phyloP scores from a whole-genome alignment of 768 basidiomycete species.

The Mrakia gelida region DNA sequence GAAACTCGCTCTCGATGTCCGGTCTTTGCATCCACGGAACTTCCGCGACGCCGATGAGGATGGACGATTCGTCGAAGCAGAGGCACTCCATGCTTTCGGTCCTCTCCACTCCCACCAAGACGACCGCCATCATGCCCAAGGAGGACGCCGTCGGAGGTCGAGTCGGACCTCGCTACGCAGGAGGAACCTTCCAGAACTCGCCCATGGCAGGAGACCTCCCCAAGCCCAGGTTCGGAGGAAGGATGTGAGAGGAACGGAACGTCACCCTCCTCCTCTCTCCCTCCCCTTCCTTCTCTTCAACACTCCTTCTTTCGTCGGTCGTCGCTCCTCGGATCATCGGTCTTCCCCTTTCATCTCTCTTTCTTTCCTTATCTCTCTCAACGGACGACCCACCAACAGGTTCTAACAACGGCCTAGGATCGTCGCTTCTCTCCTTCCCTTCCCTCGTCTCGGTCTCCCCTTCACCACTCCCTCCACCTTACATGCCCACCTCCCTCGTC shows the following conservation, averaged over 20 bases:
- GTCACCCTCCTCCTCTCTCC: neutral
- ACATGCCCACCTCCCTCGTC: neutral
- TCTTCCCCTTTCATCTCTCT: neutral
- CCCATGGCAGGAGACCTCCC: constrained; percentile 23
- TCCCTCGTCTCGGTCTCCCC: neutral
- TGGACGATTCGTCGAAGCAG: neutral
- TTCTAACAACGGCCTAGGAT: constrained; percentile 5
- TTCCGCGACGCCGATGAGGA: neutral
- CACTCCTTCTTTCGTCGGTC: neutral
- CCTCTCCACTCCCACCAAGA: constrained; percentile 1
- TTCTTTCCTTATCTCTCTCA: neutral
- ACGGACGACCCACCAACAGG: neutral
- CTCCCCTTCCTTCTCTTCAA: neutral
- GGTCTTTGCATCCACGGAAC: neutral
- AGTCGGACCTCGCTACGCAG: constrained; percentile 18
- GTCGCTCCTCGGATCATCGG: neutral
- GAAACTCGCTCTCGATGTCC: constrained; percentile 12
- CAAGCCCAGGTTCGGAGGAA: constrained; percentile 20
- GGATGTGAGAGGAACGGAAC: neutral
- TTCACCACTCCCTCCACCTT: neutral
- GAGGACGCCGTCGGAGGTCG: neutral
- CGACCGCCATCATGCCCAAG: constrained; percentile 10
- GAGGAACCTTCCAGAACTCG: constrained; percentile 26
- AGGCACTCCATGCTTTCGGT: neutral
- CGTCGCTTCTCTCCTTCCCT: neutral